These are phyloP conservation scores for Leishmania gerbilli DNA, from an alignment of 208 protist species.

Conservation along the genomic window DNA sequence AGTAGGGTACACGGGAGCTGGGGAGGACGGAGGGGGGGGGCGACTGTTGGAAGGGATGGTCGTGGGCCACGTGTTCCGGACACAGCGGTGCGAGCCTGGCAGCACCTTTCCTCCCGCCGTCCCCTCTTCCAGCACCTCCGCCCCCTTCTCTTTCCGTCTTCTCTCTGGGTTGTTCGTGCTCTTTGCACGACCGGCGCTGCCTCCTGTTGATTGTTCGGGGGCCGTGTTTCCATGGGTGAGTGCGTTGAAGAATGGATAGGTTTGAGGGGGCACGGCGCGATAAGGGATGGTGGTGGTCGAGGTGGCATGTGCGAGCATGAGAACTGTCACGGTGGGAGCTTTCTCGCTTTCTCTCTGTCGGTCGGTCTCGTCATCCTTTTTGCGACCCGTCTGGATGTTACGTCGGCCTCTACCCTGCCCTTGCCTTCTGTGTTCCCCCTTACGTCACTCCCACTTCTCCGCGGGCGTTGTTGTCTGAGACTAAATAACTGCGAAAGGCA, in stretches of 20 bases:
- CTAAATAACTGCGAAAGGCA: neutral
- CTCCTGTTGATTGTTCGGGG: neutral
- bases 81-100: neutral
- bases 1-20: neutral
- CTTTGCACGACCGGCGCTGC: neutral
- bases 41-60: neutral
- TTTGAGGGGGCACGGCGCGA: neutral
- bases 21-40: neutral
- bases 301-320: neutral
- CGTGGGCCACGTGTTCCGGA: neutral
- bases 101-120: neutral
- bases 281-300: neutral
- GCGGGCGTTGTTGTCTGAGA: neutral
- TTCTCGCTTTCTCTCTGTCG: neutral
- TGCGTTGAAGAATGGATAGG: neutral
- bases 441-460: neutral
- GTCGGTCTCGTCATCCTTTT: neutral
- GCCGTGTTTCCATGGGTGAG: neutral
- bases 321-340: neutral
- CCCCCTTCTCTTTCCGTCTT: conserved; percentile 9
- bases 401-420: neutral
- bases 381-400: neutral
- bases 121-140: neutral
- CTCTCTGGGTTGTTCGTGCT: neutral
- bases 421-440: neutral